These are phyloP conservation scores for Microbotryomycetes sp. DNA, from an alignment of 1,284 basidiomycete species.

Conservation along the genomic window DNA sequence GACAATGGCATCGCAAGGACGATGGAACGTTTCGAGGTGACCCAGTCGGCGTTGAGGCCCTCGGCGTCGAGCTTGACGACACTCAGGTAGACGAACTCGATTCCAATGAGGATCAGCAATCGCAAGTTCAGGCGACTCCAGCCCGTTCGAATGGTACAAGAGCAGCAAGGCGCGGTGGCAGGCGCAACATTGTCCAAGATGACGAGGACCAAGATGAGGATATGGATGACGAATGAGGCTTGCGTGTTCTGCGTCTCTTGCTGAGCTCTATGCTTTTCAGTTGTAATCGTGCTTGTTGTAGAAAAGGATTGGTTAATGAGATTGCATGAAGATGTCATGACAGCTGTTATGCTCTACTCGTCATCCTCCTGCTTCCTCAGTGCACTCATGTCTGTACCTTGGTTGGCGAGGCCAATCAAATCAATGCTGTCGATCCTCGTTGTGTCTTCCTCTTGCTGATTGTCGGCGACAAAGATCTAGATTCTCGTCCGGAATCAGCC, in stretches of 20 bases:
- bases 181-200: neutral
- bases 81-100: constrained; percentile 24
- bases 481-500: no score
- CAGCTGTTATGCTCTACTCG: no score
- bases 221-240: no score
- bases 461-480: constrained; percentile 31
- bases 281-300: no score
- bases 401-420: constrained; percentile 26
- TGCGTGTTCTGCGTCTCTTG: no score
- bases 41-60: constrained; percentile 38
- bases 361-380: constrained; percentile 24
- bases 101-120: constrained; percentile 17
- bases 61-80: constrained; percentile 34
- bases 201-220: neutral
- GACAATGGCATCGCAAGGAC: constrained; percentile 7
- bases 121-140: neutral
- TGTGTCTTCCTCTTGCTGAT: constrained; percentile 33
- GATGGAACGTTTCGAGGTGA: constrained; percentile 12
- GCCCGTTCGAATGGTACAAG: neutral
- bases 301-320: no score
- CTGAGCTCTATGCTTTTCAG: no score
- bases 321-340: no score
- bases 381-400: constrained; percentile 28
- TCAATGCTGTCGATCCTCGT: constrained; percentile 33
- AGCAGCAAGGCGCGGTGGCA: neutral